Evolutionary conservation across 768 basidiomycete genomes (phyloP).

Genomic region (Boletus vinaceobasis): DNA sequence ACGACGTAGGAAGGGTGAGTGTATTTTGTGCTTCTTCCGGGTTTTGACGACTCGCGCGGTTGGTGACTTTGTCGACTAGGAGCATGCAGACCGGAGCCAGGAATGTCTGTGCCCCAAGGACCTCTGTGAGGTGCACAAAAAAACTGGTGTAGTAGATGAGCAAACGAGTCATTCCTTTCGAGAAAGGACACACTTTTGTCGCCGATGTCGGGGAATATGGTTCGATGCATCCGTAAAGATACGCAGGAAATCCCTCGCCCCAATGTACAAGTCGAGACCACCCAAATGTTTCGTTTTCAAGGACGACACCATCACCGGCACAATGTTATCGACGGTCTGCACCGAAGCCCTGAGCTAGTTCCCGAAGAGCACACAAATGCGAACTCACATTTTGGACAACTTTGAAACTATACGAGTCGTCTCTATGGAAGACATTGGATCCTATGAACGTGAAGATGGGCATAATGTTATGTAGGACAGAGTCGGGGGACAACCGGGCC

Average conservation of each 20-base stretch:
- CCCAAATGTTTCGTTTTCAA: conserved; percentile 55
- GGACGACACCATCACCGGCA: conserved; percentile 88
- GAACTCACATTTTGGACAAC: conserved; percentile 82
- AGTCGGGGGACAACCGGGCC: conserved; percentile 81
- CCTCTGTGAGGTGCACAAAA: conserved; percentile 82
- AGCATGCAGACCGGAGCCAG: conserved; percentile 81
- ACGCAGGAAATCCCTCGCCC: conserved; percentile 75
- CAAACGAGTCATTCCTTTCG: neutral
- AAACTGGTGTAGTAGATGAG: conserved; percentile 50
- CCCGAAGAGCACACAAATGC: neutral
- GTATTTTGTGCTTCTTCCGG: conserved; percentile 55
- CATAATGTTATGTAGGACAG: conserved; percentile 93
- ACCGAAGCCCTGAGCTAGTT: neutral
- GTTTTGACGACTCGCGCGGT: conserved; percentile 61
- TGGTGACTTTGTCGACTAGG: conserved; percentile 73
- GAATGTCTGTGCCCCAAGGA: conserved; percentile 78
- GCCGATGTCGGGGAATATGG: conserved; percentile 90
- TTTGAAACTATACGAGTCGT: conserved; percentile 92
- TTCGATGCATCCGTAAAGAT: conserved; percentile 92
- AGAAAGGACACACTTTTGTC: conserved; percentile 61
- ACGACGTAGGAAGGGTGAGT: conserved; percentile 61
- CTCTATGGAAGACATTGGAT: conserved; percentile 94
- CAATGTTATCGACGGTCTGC: conserved; percentile 89
- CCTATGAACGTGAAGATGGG: conserved; percentile 99
- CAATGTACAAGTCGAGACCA: conserved; percentile 60